phyloP scores from a whole-genome alignment of 2,329 filamentous ascomycete species.

The Colletotrichum sp. region DNA sequence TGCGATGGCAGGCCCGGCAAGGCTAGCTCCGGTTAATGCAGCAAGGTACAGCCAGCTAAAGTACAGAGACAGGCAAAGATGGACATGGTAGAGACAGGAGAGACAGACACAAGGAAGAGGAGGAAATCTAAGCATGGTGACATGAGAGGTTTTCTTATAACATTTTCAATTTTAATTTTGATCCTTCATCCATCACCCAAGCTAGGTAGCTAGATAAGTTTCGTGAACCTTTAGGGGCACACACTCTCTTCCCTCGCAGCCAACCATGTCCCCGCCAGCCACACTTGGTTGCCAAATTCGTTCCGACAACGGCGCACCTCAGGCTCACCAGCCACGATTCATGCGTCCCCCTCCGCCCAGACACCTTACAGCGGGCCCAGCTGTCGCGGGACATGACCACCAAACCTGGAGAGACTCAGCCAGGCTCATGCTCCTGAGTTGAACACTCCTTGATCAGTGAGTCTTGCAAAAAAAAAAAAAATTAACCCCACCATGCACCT shows the following conservation, averaged over 20 bases:
- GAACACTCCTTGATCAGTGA: background rate
- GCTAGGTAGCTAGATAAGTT: background rate
- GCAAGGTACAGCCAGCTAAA: background rate
- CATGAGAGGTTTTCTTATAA: background rate
- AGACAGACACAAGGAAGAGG: background rate
- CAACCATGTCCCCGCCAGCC: background rate
- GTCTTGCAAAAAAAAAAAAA: background rate
- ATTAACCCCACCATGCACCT: background rate
- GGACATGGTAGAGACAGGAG: background rate
- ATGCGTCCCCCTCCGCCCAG: conserved; percentile 2
- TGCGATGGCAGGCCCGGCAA: conserved; percentile 6
- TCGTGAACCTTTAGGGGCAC: background rate
- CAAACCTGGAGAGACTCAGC: background rate
- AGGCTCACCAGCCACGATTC: background rate
- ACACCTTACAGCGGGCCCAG: background rate
- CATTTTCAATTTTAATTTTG: background rate
- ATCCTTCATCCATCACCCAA: background rate
- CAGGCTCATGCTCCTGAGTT: background rate
- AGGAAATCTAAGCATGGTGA: background rate
- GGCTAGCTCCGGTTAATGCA: background rate
- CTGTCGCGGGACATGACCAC: background rate
- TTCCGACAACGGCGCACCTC: background rate
- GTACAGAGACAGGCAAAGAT: background rate
- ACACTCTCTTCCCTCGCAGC: background rate
- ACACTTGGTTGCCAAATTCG: background rate